Conservation (phyloP, 2,329 filamentous ascomycete species). For the Aschersonia sp. region DNA sequence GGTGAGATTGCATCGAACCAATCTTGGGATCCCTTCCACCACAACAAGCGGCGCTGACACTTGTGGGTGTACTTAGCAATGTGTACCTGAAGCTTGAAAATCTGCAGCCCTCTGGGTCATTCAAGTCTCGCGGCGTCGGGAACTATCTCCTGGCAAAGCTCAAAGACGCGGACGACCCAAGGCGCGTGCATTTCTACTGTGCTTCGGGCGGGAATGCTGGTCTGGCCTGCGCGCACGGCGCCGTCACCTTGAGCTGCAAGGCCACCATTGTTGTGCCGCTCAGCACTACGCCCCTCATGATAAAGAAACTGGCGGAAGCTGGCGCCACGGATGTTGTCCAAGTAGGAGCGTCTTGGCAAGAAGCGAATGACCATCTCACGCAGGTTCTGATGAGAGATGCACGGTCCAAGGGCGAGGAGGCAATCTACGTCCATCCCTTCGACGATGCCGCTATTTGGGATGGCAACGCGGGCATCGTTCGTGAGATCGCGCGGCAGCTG, state of each 20-base stretch:
- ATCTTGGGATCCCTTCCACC: not conserved
- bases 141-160: conserved; percentile 44
- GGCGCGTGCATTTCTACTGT: conserved; percentile 48
- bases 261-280: conserved; percentile 60
- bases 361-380: conserved; percentile 52
- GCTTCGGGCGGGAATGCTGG: conserved; percentile 70
- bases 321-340: conserved; percentile 50
- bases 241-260: conserved; percentile 41
- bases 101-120: conserved; percentile 67
- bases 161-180: not conserved
- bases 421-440: conserved; percentile 52
- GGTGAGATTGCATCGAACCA: conserved; percentile 3
- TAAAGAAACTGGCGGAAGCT: conserved; percentile 48
- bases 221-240: conserved; percentile 62
- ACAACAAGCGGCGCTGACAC: not conserved
- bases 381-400: conserved; percentile 29
- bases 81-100: conserved; percentile 75
- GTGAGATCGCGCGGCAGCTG: conserved; percentile 25
- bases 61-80: conserved; percentile 29
- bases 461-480: conserved; percentile 43
- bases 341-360: conserved; percentile 49
- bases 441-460: conserved; percentile 52
- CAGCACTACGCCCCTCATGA: conserved; percentile 51
- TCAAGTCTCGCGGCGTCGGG: conserved; percentile 69
- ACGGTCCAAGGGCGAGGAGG: conserved; percentile 15